phyloP scores from a whole-genome alignment of 345 rosid genomes.

The Eucalyptus victrix region DNA sequence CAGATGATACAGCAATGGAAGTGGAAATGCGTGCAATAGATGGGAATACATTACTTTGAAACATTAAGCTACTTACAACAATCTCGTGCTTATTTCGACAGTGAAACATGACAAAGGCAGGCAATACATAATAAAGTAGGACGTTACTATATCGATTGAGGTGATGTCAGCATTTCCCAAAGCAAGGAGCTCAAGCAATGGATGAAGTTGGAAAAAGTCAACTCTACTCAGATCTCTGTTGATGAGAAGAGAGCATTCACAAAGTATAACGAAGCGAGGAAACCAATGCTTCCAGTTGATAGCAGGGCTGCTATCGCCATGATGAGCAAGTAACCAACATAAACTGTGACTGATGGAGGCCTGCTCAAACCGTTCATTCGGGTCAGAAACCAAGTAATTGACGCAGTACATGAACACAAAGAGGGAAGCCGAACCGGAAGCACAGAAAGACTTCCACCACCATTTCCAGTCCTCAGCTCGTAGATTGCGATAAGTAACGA shows the following conservation, averaged over 20 bases:
- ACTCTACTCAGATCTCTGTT: neutral
- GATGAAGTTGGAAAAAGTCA: neutral
- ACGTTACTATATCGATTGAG: neutral
- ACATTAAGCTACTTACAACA: neutral
- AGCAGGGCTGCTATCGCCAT: neutral
- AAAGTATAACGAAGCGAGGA: neutral
- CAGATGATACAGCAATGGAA: neutral
- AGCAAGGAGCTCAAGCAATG: neutral
- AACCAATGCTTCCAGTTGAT: neutral
- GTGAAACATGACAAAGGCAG: neutral
- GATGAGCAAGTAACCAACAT: neutral
- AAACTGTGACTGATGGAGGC: neutral
- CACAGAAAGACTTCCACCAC: constrained; percentile 7
- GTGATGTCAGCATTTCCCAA: neutral
- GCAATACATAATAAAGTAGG: neutral
- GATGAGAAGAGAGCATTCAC: neutral
- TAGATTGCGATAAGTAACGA: neutral
- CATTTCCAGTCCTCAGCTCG: neutral
- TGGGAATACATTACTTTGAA: neutral
- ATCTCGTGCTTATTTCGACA: neutral
- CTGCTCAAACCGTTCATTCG: neutral
- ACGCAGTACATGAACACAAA: neutral
- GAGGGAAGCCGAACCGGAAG: neutral
- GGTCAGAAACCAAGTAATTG: constrained; percentile 1
- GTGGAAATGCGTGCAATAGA: neutral